Evolutionary conservation across 2,329 filamentous ascomycete species (phyloP), one percentile per base, ranked within the genome.

Genomic region (Podosphaera fusca): DNA sequence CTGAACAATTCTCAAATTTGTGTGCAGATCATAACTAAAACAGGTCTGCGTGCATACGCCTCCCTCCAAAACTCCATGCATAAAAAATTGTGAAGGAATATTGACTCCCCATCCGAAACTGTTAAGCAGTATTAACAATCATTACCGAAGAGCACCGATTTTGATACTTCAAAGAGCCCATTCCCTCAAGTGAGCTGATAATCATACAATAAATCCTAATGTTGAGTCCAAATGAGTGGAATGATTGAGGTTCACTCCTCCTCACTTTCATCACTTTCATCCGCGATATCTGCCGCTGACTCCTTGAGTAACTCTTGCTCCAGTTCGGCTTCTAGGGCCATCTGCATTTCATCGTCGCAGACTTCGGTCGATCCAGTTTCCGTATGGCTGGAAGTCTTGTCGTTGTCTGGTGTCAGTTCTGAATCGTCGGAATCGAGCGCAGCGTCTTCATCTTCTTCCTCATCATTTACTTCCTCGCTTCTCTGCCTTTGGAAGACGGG

Each of bases 371-470:
- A 58, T 42, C 61, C 58, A 45, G 61, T 63, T 33, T 74, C 74
- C 47, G 76, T 72, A 0, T 76, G 76, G 59, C 76, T 79, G 3
- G 75, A 75, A 35, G 79, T 66, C 64, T 74, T 74, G 57, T 70
- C 70, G 33, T 68, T 65, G 55, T 67, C 67, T 53, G 65, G 62
- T 57, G 68, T 67, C 14, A 56, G 57, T 30, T 67, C 63, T 30
- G 65, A 61, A 29, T 65, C 65, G n/a, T 73, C 71, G 34, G 75
- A 73, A 50, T 69, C 70, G 54, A 75, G 73, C 21, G 69, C 72
- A 63, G 72, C 70, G 45, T 73, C 72, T 53, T 72, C 75, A 36
- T 74, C 58, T 21, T 21, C 21, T 64, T 74, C 73, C n/a, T 67
- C 64, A 40, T 68, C 67, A 55, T 61, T 64, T 2, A 57, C 57